Conservation (phyloP, 306 rosid genomes). For the Medicago arabica region DNA sequence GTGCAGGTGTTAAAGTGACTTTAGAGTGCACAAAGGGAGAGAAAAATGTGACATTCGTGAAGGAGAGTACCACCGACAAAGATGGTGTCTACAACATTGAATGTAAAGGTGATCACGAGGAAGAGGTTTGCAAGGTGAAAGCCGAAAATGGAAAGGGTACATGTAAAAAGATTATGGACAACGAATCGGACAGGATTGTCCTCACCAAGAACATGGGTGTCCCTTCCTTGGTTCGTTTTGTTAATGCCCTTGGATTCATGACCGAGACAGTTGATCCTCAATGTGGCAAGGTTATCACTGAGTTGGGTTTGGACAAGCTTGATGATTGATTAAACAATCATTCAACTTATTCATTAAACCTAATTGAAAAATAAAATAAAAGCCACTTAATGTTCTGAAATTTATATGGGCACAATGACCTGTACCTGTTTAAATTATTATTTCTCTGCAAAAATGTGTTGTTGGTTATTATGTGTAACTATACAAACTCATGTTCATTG, state of each 20-base stretch:
- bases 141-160: background rate
- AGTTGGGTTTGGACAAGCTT: constrained; percentile 43
- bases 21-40: constrained; percentile 40
- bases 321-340: constrained; percentile 1
- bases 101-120: constrained; percentile 47
- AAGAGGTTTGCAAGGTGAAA: constrained; percentile 47
- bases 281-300: constrained; percentile 39
- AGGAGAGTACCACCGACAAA: constrained; percentile 7
- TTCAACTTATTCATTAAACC: background rate
- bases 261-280: constrained; percentile 9
- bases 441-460: constrained; percentile 3
- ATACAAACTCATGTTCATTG: background rate
- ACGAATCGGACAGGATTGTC: constrained; percentile 34
- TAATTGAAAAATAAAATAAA: background rate
- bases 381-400: background rate
- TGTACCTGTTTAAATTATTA: background rate
- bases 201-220: constrained; percentile 56
- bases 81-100: constrained; percentile 42
- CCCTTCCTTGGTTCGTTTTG: constrained; percentile 42
- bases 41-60: background rate
- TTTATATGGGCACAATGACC: constrained; percentile 8
- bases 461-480: background rate
- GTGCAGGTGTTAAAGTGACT: constrained; percentile 44
- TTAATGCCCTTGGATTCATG: constrained; percentile 69
- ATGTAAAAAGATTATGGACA: constrained; percentile 35